Evolutionary conservation across 2,329 filamentous ascomycete species (phyloP).

Genomic region (Coniochaeta prunicola): DNA sequence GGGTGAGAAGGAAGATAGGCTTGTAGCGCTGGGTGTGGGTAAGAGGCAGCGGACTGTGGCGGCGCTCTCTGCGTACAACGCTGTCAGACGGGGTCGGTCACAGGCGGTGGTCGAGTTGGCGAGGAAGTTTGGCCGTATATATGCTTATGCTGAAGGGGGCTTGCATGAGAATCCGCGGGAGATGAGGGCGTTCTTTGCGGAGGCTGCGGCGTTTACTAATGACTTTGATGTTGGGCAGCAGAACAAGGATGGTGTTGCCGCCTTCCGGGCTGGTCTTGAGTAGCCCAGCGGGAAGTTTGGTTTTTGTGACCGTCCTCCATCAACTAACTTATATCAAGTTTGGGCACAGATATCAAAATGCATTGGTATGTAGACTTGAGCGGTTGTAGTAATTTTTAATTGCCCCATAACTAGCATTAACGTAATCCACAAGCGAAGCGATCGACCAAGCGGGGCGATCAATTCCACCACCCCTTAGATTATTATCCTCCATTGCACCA

Average conservation of each 20-base stretch:
- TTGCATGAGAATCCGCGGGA: not conserved
- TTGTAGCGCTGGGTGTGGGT: not conserved
- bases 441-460: no score
- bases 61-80: not conserved
- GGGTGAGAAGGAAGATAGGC: not conserved
- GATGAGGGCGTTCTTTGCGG: not conserved
- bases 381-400: no score
- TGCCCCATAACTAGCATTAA: no score
- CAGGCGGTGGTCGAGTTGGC: not conserved
- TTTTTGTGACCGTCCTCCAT: no score
- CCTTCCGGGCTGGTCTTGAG: not conserved
- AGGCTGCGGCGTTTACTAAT: not conserved
- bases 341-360: no score
- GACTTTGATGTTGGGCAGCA: not conserved
- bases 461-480: no score
- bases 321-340: no score
- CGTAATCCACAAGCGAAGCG: no score
- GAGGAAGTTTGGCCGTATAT: not conserved
- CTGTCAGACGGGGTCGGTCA: not conserved
- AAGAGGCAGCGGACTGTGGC: not conserved
- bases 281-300: not conserved
- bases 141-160: not conserved
- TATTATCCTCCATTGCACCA: no score
- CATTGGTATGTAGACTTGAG: no score
- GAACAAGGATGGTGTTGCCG: not conserved